A percentile compares a stretch with the other conserved stretches of the same genome.
Conservation (phyloP, 2,329 filamentous ascomycete genomes). For the Monilinia fructigena region DNA sequence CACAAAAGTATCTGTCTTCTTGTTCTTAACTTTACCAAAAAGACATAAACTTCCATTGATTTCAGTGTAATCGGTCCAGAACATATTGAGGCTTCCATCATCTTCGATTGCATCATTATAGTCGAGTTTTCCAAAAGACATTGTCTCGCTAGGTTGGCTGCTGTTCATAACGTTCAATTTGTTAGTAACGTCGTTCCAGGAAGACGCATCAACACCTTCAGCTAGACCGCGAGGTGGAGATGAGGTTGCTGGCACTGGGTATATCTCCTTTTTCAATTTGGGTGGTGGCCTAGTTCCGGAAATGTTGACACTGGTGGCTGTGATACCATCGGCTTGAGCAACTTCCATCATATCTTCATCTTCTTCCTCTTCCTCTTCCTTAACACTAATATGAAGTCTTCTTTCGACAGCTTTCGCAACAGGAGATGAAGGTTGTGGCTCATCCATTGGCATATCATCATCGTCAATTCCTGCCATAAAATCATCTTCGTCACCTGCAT, state of each 20-base stretch:
- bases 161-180: conserved; percentile 82
- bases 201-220: conserved; percentile 69
- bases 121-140: conserved; percentile 74
- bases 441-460: conserved; percentile 74
- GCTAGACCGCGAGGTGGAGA: conserved; percentile 66
- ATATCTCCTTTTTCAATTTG: conserved; percentile 68
- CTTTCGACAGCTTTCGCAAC: conserved; percentile 74
- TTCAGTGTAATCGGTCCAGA: conserved; percentile 96
- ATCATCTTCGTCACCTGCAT: conserved; percentile 56
- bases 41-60: conserved; percentile 87
- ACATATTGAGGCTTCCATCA: conserved; percentile 88
- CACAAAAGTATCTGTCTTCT: conserved; percentile 71
- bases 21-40: conserved; percentile 95
- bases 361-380: conserved; percentile 68
- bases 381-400: conserved; percentile 58
- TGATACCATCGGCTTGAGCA: conserved; percentile 69
- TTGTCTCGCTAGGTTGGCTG: conserved; percentile 63
- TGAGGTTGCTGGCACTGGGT: conserved; percentile 71
- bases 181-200: conserved; percentile 84
- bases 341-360: conserved; percentile 87
- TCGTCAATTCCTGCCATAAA: conserved; percentile 61
- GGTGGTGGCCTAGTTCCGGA: conserved; percentile 75
- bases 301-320: conserved; percentile 75
- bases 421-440: conserved; percentile 83
- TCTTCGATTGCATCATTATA: conserved; percentile 85